A percentile compares a stretch with the other conserved stretches of the same genome.
Conservation (phyloP, 2,329 filamentous ascomycete genomes). For the Ophiocordyceps polyrhachis-furcata region DNA sequence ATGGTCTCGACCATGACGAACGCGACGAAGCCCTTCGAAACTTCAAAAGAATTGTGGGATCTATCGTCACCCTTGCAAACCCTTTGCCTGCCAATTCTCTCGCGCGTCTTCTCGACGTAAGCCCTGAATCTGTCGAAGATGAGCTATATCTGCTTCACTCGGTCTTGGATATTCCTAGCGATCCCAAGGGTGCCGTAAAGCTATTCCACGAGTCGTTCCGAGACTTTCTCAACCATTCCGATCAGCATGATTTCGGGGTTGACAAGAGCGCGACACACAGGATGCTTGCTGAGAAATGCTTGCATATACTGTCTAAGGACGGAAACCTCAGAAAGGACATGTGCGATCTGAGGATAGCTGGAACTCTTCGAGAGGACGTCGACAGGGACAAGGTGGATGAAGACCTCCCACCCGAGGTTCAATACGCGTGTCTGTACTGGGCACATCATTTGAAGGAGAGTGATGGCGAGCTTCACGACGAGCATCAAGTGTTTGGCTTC, state of each 20-base stretch:
- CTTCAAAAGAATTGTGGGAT: constrained; percentile 13
- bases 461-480: constrained; percentile 9
- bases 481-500: constrained; percentile 9
- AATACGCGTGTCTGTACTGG: constrained; percentile 22
- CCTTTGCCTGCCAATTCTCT: constrained; percentile 13
- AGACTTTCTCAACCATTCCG: constrained; percentile 10
- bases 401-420: constrained; percentile 6
- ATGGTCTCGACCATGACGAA: neutral
- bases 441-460: constrained; percentile 11
- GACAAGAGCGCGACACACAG: constrained; percentile 2
- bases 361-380: neutral
- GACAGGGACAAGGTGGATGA: neutral
- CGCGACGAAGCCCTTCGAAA: constrained; percentile 4
- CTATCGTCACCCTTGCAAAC: constrained; percentile 11
- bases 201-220: constrained; percentile 19
- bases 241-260: constrained; percentile 5
- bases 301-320: constrained; percentile 8
- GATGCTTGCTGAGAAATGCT: constrained; percentile 2
- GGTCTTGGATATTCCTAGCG: constrained; percentile 12
- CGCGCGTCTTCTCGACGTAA: constrained; percentile 8
- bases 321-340: constrained; percentile 11
- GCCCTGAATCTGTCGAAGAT: constrained; percentile 4
- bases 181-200: constrained; percentile 7
- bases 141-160: constrained; percentile 14
- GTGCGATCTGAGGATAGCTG: constrained; percentile 4